Evolutionary conservation across 345 rosid species (phyloP).

Genomic region (Aquilaria sinensis): DNA sequence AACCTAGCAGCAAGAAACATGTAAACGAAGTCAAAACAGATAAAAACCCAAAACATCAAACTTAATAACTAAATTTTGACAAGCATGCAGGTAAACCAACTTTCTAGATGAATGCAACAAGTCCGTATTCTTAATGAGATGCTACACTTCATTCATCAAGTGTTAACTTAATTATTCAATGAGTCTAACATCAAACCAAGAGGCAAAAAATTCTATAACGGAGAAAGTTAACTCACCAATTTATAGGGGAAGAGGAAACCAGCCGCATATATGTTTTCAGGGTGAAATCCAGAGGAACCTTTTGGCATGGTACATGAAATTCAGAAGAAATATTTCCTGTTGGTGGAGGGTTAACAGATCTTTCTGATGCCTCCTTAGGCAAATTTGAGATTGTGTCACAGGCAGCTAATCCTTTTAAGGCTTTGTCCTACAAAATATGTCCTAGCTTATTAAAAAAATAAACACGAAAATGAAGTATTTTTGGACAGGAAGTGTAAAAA

Average conservation of each 20-base stretch:
- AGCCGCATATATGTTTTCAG: slow-evolving; percentile 69
- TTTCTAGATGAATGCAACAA: too few species aligned
- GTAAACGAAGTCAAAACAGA: neutral
- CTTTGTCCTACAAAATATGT: slow-evolving; percentile 58
- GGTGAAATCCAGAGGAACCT: slow-evolving; percentile 81
- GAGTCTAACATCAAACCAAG: too few species aligned
- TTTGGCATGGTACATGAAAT: slow-evolving; percentile 43
- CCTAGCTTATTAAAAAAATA: slow-evolving; percentile 9
- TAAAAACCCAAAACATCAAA: slow-evolving; percentile 8
- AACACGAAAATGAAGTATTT: slow-evolving; percentile 1
- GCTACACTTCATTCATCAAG: too few species aligned
- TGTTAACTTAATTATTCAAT: too few species aligned
- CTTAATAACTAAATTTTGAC: too few species aligned
- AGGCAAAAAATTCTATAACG: too few species aligned
- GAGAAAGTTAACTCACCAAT: slow-evolving; percentile 44
- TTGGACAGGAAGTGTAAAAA: slow-evolving; percentile 12
- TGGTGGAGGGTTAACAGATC: slow-evolving; percentile 28
- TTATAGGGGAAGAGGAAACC: slow-evolving; percentile 52
- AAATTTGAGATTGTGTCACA: slow-evolving; percentile 30
- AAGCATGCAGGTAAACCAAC: too few species aligned
- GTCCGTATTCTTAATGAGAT: too few species aligned
- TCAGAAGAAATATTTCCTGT: slow-evolving; percentile 43
- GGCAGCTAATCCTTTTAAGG: slow-evolving; percentile 75
- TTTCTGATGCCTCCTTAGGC: slow-evolving; percentile 31
- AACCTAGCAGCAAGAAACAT: slow-evolving; percentile 44